Percentiles rank a stretch among this genome's conserved stretches.
Evolutionary conservation across 192 early-diverging fungal genomes (phyloP).

Genomic region (Irineochytrium annulatum): DNA sequence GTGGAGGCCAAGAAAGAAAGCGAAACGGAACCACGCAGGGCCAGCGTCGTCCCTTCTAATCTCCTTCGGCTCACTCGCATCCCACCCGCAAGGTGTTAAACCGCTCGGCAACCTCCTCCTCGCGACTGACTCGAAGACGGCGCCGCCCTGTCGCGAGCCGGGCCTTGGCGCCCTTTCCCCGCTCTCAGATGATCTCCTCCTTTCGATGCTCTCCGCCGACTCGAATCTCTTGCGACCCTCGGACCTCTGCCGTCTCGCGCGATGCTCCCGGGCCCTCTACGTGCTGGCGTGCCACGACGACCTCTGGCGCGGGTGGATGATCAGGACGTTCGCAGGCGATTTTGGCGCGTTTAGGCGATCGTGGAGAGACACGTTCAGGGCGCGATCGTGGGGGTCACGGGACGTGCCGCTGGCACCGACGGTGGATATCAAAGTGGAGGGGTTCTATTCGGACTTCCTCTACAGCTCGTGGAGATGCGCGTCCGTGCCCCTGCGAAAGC

Average conservation of each 20-base stretch:
- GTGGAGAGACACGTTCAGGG: slow-evolving; percentile 57
- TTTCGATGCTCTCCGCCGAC: slow-evolving; percentile 39
- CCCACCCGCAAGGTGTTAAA: slow-evolving; percentile 53
- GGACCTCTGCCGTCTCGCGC: slow-evolving; percentile 39
- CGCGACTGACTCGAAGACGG: slow-evolving; percentile 23
- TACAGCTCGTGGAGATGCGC: slow-evolving; percentile 57
- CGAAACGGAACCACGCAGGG: too few relatives aligned
- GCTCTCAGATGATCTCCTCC: slow-evolving; percentile 50
- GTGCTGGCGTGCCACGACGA: slow-evolving; percentile 52
- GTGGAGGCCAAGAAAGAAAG: too few relatives aligned
- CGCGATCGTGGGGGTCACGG: neutral
- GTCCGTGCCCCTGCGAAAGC: slow-evolving; percentile 30
- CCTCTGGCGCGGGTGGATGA: slow-evolving; percentile 52
- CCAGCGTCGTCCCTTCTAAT: too few relatives aligned
- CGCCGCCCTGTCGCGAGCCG: slow-evolving; percentile 27
- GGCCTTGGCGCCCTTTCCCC: slow-evolving; percentile 45
- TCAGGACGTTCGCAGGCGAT: slow-evolving; percentile 47
- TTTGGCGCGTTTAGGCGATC: slow-evolving; percentile 44
- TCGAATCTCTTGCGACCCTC: slow-evolving; percentile 15
- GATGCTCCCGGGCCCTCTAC: slow-evolving; percentile 48
- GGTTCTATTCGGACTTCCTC: slow-evolving; percentile 63
- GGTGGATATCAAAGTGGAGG: slow-evolving; percentile 29
- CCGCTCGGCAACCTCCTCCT: slow-evolving; percentile 61
- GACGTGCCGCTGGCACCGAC: neutral
- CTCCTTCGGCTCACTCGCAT: slow-evolving; percentile 2